Base-by-base conservation (phyloP, 495 filamentous ascomycete genomes). In the Talaromyces nanjingensis region DNA sequence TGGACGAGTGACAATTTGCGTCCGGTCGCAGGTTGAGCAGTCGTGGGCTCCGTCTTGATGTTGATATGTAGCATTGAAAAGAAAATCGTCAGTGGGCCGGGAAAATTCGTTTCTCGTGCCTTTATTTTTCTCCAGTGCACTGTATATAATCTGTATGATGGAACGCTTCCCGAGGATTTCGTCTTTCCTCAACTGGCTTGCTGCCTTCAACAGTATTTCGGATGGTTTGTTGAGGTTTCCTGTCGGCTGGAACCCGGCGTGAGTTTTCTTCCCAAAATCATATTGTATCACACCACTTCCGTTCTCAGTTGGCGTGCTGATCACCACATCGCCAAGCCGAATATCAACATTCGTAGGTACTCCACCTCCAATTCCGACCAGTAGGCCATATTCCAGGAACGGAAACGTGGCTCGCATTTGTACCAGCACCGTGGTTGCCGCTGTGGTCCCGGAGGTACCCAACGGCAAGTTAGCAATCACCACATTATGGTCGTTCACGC, bases 291-390 rank as follows among this genome's bases (percentile, higher is more conserved):
- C 77, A 22, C 77, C 76, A 33, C 69, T 68, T 64, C 63, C 66
- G 9, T 31, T 67, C 18, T 59, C 65, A n/a, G 34, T 65, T 7
- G 75, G 72, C 27, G 70, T 63, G 68, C 77, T 74, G 58, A 83
- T 72, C 2, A 81, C 77, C 12, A 81, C 70, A 68, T 80, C 78
- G 27, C 79, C 78, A 9, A 81, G 71, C 47, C 71, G 70, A 54
- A 77, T 69, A 62, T 81, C 74, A 33, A 69, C 57, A 58, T 64
- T 68, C 62, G 67, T 68, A 31, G 73, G 71, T 31, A 72, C 75
- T 42, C 73, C 73, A 27, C 70, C 74, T 27, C 69, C 73, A 63
- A 77, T 67, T 34, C 73, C 79, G 20, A 82, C 78, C 67, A 81
- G 74, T 25, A 82, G 65, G 27, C 68, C 69, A 65, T 78, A 73